phyloP scores from a whole-genome alignment of 2,329 filamentous ascomycete genomes.

The Juglanconis oblonga region DNA sequence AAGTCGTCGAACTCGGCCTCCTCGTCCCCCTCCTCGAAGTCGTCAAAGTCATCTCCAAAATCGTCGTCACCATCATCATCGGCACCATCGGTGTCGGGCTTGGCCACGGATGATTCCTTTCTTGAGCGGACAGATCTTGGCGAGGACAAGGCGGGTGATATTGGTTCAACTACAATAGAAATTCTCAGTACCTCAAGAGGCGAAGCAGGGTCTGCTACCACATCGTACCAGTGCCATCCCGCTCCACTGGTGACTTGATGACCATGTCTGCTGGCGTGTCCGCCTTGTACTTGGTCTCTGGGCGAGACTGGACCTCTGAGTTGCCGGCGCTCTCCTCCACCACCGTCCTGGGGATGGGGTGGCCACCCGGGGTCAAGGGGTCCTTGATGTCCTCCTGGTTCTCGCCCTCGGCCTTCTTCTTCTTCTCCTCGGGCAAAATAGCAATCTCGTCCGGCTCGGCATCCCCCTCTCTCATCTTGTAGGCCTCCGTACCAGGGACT shows the following conservation, averaged over 20 bases:
- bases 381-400: constrained; percentile 24
- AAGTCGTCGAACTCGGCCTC: constrained; percentile 66
- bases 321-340: constrained; percentile 50
- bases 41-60: constrained; percentile 61
- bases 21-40: constrained; percentile 58
- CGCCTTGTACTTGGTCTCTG: constrained; percentile 43
- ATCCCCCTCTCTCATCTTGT: constrained; percentile 53
- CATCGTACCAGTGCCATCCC: constrained; percentile 34
- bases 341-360: constrained; percentile 48
- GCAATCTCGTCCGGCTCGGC: constrained; percentile 61
- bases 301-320: constrained; percentile 41
- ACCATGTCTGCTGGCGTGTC: constrained; percentile 55
- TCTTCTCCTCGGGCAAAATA: constrained; percentile 33
- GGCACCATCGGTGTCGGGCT: constrained; percentile 20
- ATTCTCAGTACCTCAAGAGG: constrained; percentile 26
- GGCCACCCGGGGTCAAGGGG: constrained; percentile 32
- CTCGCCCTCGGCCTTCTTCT: constrained; percentile 25
- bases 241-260: constrained; percentile 36
- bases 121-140: constrained; percentile 29
- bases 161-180: constrained; percentile 35
- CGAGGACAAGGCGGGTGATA: constrained; percentile 31
- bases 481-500: constrained; percentile 59
- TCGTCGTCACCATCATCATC: constrained; percentile 38
- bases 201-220: constrained; percentile 27
- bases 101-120: constrained; percentile 28